These are phyloP conservation scores for Hibiscus tridactylites DNA, from an alignment of 345 rosid species.

Conservation along the genomic window DNA sequence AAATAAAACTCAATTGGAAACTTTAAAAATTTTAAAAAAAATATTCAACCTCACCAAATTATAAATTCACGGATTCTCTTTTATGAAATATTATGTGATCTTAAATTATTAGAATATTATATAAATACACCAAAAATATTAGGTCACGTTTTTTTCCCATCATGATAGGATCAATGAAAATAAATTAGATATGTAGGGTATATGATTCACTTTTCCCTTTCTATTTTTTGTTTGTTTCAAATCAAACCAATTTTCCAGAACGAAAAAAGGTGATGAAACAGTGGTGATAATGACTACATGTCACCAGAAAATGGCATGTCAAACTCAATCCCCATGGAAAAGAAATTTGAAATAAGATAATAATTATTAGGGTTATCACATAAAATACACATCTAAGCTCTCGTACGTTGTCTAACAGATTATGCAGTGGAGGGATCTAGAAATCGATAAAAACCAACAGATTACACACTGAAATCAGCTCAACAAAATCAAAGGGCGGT, in stretches of 20 bases:
- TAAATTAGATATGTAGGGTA: neutral
- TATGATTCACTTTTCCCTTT: neutral
- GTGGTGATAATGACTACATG: neutral
- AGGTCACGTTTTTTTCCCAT: neutral
- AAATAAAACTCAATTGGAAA: too few relatives aligned
- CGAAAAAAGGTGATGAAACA: too few relatives aligned
- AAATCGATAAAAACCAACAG: neutral
- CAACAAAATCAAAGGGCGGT: neutral
- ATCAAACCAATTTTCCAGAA: neutral
- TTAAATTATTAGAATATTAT: too few relatives aligned
- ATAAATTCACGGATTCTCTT: too few relatives aligned
- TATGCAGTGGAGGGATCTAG: neutral
- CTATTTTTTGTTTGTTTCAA: too few relatives aligned
- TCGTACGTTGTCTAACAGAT: neutral
- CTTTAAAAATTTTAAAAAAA: too few relatives aligned
- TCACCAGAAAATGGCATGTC: neutral
- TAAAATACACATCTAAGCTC: neutral
- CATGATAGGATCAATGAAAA: neutral
- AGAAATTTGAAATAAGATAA: neutral
- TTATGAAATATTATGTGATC: too few relatives aligned
- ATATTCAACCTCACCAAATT: too few relatives aligned
- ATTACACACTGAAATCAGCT: neutral
- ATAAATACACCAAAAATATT: too few relatives aligned
- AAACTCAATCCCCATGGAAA: neutral
- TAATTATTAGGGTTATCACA: neutral